These are phyloP conservation scores for Chrysanthemum seticuspe DNA, from an alignment of 129 eudicot species.

Conservation along the genomic window DNA sequence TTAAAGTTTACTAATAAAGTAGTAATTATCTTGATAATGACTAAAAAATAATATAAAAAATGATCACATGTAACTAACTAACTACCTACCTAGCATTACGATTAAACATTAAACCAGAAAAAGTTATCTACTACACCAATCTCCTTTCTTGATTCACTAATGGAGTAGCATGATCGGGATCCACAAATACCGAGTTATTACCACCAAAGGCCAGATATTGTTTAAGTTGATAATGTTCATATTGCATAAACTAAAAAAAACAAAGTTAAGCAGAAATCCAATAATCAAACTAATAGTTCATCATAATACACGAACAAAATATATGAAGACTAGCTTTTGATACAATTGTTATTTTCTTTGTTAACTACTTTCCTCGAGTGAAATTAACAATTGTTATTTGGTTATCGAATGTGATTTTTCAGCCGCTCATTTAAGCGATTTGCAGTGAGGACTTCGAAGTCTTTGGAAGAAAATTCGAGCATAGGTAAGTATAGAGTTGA, in stretches of 20 bases:
- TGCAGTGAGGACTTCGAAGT: too few species aligned
- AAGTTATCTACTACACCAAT: slow-evolving; percentile 19
- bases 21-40: slow-evolving; percentile 25
- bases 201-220: slow-evolving; percentile 14
- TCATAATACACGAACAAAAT: neutral
- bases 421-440: too few species aligned
- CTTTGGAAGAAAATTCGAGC: too few species aligned
- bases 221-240: slow-evolving; percentile 18
- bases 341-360: too few species aligned
- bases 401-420: neutral
- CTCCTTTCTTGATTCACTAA: slow-evolving; percentile 19
- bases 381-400: neutral
- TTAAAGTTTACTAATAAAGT: slow-evolving; percentile 23
- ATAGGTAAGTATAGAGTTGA: too few species aligned
- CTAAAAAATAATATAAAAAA: slow-evolving; percentile 7
- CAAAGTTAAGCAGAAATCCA: neutral
- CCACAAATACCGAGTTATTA: slow-evolving; percentile 23
- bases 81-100: neutral
- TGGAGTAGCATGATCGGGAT: slow-evolving; percentile 10
- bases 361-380: too few species aligned
- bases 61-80: slow-evolving; percentile 16
- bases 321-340: neutral
- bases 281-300: slow-evolving; percentile 10
- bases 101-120: slow-evolving; percentile 3
- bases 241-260: slow-evolving; percentile 14